These are phyloP conservation scores for Corymbia calophylla DNA, from an alignment of 441 rosid genomes.

Conservation along the genomic window DNA sequence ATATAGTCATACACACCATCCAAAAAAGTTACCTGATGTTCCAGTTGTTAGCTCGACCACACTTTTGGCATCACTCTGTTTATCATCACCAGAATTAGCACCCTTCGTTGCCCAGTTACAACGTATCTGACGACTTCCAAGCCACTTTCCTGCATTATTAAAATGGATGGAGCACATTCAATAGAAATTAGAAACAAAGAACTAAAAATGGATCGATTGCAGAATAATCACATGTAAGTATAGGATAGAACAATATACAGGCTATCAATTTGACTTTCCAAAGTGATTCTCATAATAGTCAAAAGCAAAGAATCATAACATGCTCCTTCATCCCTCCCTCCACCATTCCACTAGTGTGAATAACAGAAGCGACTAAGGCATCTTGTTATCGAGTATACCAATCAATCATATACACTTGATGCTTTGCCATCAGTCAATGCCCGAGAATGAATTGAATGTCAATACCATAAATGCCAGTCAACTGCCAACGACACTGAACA, in stretches of 20 bases:
- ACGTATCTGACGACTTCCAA: slow-evolving; percentile 11
- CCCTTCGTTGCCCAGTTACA: slow-evolving; percentile 14
- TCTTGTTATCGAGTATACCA: neutral
- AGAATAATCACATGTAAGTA: neutral
- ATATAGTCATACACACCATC: neutral
- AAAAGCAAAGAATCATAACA: neutral
- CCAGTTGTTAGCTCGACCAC: slow-evolving; percentile 10
- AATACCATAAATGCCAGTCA: neutral
- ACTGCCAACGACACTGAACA: neutral
- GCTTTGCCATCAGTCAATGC: neutral
- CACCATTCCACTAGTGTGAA: neutral
- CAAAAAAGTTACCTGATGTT: slow-evolving; percentile 1
- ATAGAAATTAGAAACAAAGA: neutral
- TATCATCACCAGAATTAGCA: slow-evolving; percentile 8
- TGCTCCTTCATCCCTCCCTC: neutral
- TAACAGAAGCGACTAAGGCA: neutral
- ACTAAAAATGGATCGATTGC: neutral
- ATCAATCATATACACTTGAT: neutral
- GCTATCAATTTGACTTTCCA: neutral
- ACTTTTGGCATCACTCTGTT: slow-evolving; percentile 13
- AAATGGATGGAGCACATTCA: neutral
- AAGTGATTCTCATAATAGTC: neutral
- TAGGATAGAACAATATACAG: neutral
- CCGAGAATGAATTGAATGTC: neutral
- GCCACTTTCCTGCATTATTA: slow-evolving; percentile 7